A percentile compares a stretch with the other conserved stretches of the same genome.
Conservation (phyloP, 1,139 yeast genomes). For the Hemisphaericaspora lyxosophila region DNA sequence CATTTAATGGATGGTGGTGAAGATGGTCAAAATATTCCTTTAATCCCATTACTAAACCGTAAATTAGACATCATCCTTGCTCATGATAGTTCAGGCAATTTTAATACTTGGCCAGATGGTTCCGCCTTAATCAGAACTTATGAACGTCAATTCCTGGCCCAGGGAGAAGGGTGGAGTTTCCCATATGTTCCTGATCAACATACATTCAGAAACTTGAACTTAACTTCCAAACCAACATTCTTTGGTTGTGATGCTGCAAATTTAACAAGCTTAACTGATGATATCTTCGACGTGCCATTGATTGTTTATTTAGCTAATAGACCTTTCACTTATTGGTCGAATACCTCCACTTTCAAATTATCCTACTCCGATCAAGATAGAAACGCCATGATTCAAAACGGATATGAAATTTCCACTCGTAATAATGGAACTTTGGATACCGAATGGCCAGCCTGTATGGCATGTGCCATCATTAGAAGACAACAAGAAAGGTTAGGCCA, state of each 20-base stretch:
- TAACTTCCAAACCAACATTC: slow-evolving; percentile 44
- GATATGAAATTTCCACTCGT: slow-evolving; percentile 34
- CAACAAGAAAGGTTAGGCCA: slow-evolving; percentile 70
- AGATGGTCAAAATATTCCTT: slow-evolving; percentile 30
- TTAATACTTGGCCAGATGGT: slow-evolving; percentile 36
- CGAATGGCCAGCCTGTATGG: slow-evolving; percentile 45
- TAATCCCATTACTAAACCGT: slow-evolving; percentile 27
- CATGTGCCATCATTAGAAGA: slow-evolving; percentile 76
- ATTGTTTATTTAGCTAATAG: slow-evolving; percentile 42
- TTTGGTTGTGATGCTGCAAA: slow-evolving; percentile 46
- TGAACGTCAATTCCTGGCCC: slow-evolving; percentile 31
- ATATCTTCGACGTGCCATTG: slow-evolving; percentile 37
- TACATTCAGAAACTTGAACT: slow-evolving; percentile 33
- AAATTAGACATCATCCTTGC: slow-evolving; percentile 30
- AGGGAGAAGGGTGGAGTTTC: slow-evolving; percentile 29
- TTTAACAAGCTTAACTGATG: slow-evolving; percentile 34
- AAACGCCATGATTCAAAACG: slow-evolving; percentile 38
- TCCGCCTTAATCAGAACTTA: slow-evolving; percentile 32
- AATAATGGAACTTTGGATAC: slow-evolving; percentile 34
- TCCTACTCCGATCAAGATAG: slow-evolving; percentile 35
- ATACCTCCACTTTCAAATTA: slow-evolving; percentile 37
- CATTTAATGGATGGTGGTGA: slow-evolving; percentile 34
- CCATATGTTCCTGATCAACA: slow-evolving; percentile 38
- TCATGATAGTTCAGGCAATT: slow-evolving; percentile 32
- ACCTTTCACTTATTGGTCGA: slow-evolving; percentile 38